Evolutionary conservation across 2,329 filamentous ascomycete genomes (phyloP), one percentile per base, ranked within the genome.

Genomic region (Trichoderma atroviride): DNA sequence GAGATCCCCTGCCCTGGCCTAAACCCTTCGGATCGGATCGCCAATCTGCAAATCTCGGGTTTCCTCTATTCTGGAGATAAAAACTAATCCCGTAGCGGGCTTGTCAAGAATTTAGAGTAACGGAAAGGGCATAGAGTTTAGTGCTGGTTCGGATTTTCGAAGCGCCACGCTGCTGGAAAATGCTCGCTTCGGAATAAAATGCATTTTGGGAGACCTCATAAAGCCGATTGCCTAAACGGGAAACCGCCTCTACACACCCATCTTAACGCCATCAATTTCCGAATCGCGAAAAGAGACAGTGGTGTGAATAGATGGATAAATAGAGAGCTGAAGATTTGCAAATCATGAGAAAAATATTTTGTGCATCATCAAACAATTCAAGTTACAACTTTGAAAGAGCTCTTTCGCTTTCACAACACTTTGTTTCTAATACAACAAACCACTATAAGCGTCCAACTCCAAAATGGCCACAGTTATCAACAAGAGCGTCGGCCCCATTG

Each of bases 401-500:
- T 27, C n/a, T 16, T 53, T 3, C 24, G 24, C 0, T 7, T 53
- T 10, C 43, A 19, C 24, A 53, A 10, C 19, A 10, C 50, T 16
- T 16, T 56, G 33, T 33, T 47, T 62, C 16, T 5, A 19, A 19
- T 43, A 47, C n/a, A 14, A 14, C 27, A 33, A 33, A 3, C 9
- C 4, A 31, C 31, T 11, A n/a, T 11, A 33, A 11, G 0, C 10
- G 24, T 2, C 50, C 50, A 57, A 2, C 13, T 52, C 5, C 27
- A 33, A 24, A 40, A 70, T 70, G 68, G 29, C 73, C 61, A 73
- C 76, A 29, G 75, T 84, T 69, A 75, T 81, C 29, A 81, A 81
- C 72, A 83, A 82, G 71, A 74, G 81, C 74, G 78, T 88, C 61
- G 84, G 85, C 66, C 74, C 78, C 37, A 83, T 84, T 57, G 87